Conservation (phyloP, 1,139 yeast genomes). For the Hyphopichia fennica region DNA sequence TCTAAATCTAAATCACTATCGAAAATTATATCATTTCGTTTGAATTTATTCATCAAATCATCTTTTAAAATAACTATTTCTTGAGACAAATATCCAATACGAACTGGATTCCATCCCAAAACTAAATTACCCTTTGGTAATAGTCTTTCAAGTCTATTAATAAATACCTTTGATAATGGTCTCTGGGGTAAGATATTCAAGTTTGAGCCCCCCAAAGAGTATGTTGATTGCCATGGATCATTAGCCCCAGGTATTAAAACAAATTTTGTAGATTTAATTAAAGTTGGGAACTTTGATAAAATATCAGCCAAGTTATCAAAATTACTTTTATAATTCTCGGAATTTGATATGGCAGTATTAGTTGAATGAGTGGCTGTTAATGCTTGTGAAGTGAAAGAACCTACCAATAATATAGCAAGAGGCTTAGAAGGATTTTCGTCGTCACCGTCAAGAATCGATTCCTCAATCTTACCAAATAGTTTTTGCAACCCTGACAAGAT, state of each 20-base stretch:
- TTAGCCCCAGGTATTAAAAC: constrained; percentile 83
- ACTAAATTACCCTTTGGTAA: constrained; percentile 57
- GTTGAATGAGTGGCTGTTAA: constrained; percentile 48
- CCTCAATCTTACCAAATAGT: constrained; percentile 51
- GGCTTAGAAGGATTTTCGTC: constrained; percentile 45
- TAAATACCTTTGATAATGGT: constrained; percentile 69
- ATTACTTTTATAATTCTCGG: constrained; percentile 62
- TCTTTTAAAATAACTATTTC: constrained; percentile 78
- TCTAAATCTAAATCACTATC: constrained; percentile 41
- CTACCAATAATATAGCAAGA: constrained; percentile 46
- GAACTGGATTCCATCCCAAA: constrained; percentile 73
- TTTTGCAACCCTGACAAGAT: constrained; percentile 63
- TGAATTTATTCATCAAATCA: constrained; percentile 66
- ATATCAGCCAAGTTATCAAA: constrained; percentile 72
- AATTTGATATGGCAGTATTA: constrained; percentile 41
- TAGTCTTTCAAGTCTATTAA: constrained; percentile 62
- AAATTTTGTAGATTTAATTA: constrained; percentile 42
- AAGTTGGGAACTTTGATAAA: constrained; percentile 33
- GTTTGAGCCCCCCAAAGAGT: constrained; percentile 61
- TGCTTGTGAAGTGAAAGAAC: constrained; percentile 70
- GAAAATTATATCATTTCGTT: constrained; percentile 65
- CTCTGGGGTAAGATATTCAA: constrained; percentile 68
- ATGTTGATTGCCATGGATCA: constrained; percentile 89
- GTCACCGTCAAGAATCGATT: constrained; percentile 31
- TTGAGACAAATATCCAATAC: constrained; percentile 77